Base-by-base conservation (phyloP, 2,329 filamentous ascomycete genomes). In the Fusarium sp. region DNA sequence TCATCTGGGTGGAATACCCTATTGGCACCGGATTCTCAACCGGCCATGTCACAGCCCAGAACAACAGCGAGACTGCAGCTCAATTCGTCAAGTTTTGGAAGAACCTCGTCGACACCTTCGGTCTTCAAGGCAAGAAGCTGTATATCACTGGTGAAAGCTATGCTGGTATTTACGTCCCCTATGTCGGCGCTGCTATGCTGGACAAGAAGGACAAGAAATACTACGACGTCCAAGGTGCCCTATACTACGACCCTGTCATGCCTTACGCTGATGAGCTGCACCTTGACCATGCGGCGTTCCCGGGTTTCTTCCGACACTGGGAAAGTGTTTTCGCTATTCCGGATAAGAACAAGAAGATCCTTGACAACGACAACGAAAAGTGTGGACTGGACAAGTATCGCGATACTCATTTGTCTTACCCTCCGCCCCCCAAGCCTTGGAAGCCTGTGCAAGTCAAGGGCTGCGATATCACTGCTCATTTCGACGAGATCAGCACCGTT, bases 231-330 rank as follows among this genome's bases (percentile, higher is more conserved):
- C 36, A 58, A 7, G 61, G 61, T 2, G 50, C 61, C 7, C 44
- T 64, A 5, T 64, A 64, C 59, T 64, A 64, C 3, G 61, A 64
- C 4, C 61, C 61, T 14, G 43, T 64, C 8, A 64, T 64, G 61
- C 61, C 61, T 2, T 58, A 64, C 31, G 44, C 50, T 5, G 59
- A 58, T 1, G 48, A 64, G 10, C 22, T 64, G 0, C 51, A 2
- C 13, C 59, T 64, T 0, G 61, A 64, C 2, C 39, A 64, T 8
- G 61, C 61, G 15, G 61, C 61, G 0, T 64, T 64, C 9, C 61
- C 61, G 0, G 61, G 28, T 0, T 64, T 64, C 8, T 64, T 64
- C 0, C 38, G 59, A 0, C 61, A 64, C 20, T 64, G 61, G 61
- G 61, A 64, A 7, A 64, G 61, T 7, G 59, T 64, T 5, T 64